Percentiles rank a stretch among this genome's conserved stretches.
Evolutionary conservation across 768 basidiomycete genomes (phyloP).

Genomic region (Aureoboletus auriporus): DNA sequence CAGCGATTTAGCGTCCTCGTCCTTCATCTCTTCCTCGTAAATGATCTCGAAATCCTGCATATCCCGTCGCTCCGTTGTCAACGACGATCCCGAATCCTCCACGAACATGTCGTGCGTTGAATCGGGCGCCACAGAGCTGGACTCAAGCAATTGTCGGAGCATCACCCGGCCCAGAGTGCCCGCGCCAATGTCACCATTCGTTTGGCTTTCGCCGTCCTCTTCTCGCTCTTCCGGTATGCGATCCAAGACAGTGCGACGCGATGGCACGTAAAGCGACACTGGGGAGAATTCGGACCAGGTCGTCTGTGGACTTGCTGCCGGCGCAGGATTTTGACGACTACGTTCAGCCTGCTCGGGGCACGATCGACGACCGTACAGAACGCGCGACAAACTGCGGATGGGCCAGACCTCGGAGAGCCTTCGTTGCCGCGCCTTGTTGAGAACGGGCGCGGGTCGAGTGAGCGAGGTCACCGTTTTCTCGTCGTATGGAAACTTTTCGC

Average conservation of each 20-base stretch:
- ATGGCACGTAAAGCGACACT: slow-evolving; percentile 14
- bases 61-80: neutral
- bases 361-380: slow-evolving; percentile 6
- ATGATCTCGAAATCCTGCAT: neutral
- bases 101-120: neutral
- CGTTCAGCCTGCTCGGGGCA: slow-evolving; percentile 1
- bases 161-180: slow-evolving; percentile 7
- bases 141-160: slow-evolving; percentile 11
- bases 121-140: slow-evolving; percentile 1
- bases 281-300: slow-evolving; percentile 31
- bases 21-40: neutral
- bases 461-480: slow-evolving; percentile 13
- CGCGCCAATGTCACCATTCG: slow-evolving; percentile 9
- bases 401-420: slow-evolving; percentile 19
- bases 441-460: slow-evolving; percentile 11
- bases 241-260: slow-evolving; percentile 17
- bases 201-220: slow-evolving; percentile 22
- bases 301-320: slow-evolving; percentile 11
- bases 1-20: slow-evolving; percentile 18
- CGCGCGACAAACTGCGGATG: slow-evolving; percentile 16
- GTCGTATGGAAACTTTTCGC: slow-evolving; percentile 8
- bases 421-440: slow-evolving; percentile 11
- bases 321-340: neutral
- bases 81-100: neutral
- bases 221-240: slow-evolving; percentile 30